A percentile compares a stretch with the other conserved stretches of the same genome.
phyloP scores from a whole-genome alignment of 1,284 basidiomycete species.

The Leccinum griseonigrum region DNA sequence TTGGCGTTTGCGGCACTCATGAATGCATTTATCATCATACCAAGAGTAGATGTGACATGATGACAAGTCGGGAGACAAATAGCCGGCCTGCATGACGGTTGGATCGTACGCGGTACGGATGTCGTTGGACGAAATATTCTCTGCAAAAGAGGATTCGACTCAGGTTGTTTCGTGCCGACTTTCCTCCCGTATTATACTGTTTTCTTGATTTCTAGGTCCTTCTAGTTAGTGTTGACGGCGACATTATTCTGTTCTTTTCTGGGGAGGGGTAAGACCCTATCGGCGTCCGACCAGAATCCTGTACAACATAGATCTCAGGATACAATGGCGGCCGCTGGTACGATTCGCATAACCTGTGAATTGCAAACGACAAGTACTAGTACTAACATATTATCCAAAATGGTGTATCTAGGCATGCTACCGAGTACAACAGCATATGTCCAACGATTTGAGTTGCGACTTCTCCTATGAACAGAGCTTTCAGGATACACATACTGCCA shows the following conservation, averaged over 20 bases:
- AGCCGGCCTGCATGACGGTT: slow-evolving; percentile 16
- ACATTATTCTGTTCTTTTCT: neutral
- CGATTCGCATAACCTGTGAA: no score
- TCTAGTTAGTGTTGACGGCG: no score
- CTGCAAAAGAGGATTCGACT: neutral
- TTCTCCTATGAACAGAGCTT: no score
- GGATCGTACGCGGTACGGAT: neutral
- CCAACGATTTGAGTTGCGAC: no score
- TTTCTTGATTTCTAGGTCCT: neutral
- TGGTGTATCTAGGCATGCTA: no score
- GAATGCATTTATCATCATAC: slow-evolving; percentile 50
- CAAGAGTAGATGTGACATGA: slow-evolving; percentile 24
- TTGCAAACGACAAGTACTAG: no score
- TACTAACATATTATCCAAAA: no score
- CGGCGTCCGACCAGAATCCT: neutral
- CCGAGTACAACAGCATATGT: no score
- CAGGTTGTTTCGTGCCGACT: neutral
- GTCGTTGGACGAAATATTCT: no score
- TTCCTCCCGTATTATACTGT: neutral
- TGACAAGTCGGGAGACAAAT: slow-evolving; percentile 18
- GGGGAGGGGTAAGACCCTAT: neutral
- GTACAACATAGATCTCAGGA: neutral
- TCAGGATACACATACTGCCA: no score
- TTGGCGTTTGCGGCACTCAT: slow-evolving; percentile 60
- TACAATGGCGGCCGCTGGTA: no score